Base-by-base conservation (phyloP, 2,329 filamentous ascomycete species). In the Epichloe elymi region DNA sequence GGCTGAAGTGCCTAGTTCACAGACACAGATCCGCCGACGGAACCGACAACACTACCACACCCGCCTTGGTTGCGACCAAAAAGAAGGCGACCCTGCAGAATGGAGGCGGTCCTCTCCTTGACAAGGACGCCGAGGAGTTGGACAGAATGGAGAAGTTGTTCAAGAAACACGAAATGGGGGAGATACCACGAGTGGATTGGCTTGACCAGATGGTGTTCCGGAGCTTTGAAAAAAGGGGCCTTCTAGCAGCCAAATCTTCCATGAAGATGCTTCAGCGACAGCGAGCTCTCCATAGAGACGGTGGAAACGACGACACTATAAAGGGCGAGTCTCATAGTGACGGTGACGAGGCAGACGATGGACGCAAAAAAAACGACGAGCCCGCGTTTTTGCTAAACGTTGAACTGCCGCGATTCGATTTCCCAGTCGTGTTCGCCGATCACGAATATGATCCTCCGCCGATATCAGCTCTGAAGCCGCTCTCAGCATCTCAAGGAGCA, bases 111-210 rank as follows among this genome's bases (percentile, higher is more conserved):
- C 70, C 74, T 2, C 65, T 71, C 0, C 70, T 79, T n/a, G 81
- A 86, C 52, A 84, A 84, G 58, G 82, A 94, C 53, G 71, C 71
- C n/a, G 82, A 88, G 49, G 93, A 98, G 67, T 76, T 96, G 55
- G 89, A 96, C 60, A 78, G 93, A 17, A 78, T 98, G 58, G 90
- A 97, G 62, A 84, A 82, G 50, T 68, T 97, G 20, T 86, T 98
- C 64, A 98, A 98, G 69, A 95, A 95, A 68, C 93, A 97, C 63
- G 94, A 98, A 64, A 94, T 96, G 85, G 90, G 90, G 89, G 93
- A 98, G 64, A 91, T 98, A 26, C 83, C 88, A 0, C 81, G 89
- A 15, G 86, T 95, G 46, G 88, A 94, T 60, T 98, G 93, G 94
- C 78, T 98, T 42, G 93, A 98, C 65, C 87, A 93, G 61, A 77